Conservation (phyloP, 176 grass and related monocot species). For the Thinopyrum elongatum region DNA sequence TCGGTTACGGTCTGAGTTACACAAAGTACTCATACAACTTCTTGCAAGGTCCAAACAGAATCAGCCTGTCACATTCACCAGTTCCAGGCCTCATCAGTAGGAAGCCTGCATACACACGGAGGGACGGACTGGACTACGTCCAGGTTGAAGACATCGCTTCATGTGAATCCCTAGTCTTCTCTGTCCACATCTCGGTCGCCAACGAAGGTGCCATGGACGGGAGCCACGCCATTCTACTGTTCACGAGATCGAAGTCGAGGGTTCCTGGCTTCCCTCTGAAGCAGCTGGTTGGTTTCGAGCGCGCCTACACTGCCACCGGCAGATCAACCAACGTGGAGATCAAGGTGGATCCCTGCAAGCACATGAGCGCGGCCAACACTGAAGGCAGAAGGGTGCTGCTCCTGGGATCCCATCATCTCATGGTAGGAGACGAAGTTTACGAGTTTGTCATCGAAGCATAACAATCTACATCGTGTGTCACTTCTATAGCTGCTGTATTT, state of each 20-base stretch:
- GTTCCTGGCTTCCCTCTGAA: constrained; percentile 52
- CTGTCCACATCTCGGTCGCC: constrained; percentile 51
- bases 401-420: constrained; percentile 55
- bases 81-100: constrained; percentile 25
- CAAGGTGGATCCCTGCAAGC: constrained; percentile 63
- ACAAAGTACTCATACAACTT: constrained; percentile 68
- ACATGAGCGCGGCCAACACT: constrained; percentile 55
- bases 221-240: constrained; percentile 61
- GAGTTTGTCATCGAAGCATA: constrained; percentile 57
- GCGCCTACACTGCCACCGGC: constrained; percentile 43
- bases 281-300: constrained; percentile 79
- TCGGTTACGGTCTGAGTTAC: constrained; percentile 88
- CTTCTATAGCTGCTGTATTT: not conserved
- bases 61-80: constrained; percentile 45
- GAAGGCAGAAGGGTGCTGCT: constrained; percentile 49
- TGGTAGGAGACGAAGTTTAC: constrained; percentile 63
- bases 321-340: constrained; percentile 45
- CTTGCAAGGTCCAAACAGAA: constrained; percentile 49
- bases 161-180: constrained; percentile 61
- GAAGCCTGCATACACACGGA: constrained; percentile 30
- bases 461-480: not conserved
- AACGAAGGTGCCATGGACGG: constrained; percentile 71
- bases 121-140: constrained; percentile 49
- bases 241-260: constrained; percentile 39
- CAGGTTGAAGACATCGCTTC: constrained; percentile 57